phyloP scores from a whole-genome alignment of 768 basidiomycete genomes.

The Thelephora ganbajun region DNA sequence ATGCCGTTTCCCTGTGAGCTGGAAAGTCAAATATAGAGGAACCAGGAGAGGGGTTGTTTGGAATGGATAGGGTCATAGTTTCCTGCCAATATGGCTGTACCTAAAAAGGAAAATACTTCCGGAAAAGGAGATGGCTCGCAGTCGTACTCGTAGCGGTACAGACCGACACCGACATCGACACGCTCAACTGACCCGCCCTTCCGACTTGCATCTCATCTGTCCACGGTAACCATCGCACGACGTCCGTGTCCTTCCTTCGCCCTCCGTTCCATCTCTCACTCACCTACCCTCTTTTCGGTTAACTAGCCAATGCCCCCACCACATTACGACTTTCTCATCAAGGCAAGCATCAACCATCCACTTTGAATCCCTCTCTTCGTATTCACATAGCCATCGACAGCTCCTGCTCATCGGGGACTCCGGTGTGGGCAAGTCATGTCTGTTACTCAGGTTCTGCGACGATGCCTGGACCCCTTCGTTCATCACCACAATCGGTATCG shows the following conservation, averaged over 20 bases:
- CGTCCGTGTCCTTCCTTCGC: too few species aligned
- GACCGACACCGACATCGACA: too few species aligned
- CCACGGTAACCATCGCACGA: too few species aligned
- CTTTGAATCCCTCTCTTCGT: background rate
- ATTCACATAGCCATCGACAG: constrained; percentile 22
- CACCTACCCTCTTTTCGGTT: too few species aligned
- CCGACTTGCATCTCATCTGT: too few species aligned
- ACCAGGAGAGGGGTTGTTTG: constrained; percentile 26
- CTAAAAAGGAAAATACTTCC: too few species aligned
- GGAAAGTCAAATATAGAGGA: constrained; percentile 71
- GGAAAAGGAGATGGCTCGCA: too few species aligned
- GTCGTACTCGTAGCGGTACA: too few species aligned
- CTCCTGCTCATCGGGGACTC: constrained; percentile 95
- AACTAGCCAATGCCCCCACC: constrained; percentile 69
- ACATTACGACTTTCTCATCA: constrained; percentile 97
- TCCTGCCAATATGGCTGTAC: too few species aligned
- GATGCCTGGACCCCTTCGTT: constrained; percentile 99
- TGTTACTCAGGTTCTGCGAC: constrained; percentile 95
- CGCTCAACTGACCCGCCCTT: too few species aligned
- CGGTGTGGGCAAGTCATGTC: constrained; percentile 93
- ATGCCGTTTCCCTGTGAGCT: constrained; percentile 19
- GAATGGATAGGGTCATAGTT: too few species aligned
- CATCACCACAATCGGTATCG: constrained; percentile 98
- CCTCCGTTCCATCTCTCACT: too few species aligned
- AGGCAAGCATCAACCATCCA: constrained; percentile 30